Percentiles rank a stretch among this genome's conserved stretches.
Evolutionary conservation across 129 eudicot species (phyloP).

Genomic region (Flaveria ramosissima): DNA sequence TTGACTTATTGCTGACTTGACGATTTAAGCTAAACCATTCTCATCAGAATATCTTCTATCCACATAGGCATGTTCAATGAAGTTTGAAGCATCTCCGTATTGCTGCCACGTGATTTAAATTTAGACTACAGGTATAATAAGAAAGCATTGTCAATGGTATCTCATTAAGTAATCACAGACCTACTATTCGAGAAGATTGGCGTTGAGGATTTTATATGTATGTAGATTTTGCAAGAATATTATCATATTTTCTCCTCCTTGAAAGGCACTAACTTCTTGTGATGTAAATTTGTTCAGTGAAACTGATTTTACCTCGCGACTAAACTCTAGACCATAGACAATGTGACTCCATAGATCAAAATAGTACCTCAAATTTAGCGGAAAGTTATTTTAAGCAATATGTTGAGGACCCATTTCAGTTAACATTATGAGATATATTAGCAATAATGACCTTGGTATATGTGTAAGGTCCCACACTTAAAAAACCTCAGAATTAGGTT

Average conservation of each 20-base stretch:
- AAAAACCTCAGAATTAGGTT: too few relatives aligned
- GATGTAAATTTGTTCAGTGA: constrained; percentile 82
- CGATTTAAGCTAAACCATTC: constrained; percentile 17
- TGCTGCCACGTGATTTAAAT: constrained; percentile 46
- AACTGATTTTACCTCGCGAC: constrained; percentile 82
- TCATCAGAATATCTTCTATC: constrained; percentile 89
- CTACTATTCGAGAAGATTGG: constrained; percentile 82
- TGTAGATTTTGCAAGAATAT: constrained; percentile 6
- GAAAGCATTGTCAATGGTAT: background rate
- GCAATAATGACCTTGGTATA: too few relatives aligned
- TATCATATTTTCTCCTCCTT: constrained; percentile 97
- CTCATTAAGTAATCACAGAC: constrained; percentile 36
- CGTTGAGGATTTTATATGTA: constrained; percentile 40
- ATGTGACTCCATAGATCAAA: background rate
- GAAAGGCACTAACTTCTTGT: constrained; percentile 74
- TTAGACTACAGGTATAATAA: constrained; percentile 2
- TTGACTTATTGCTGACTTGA: too few relatives aligned
- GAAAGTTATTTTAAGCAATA: background rate
- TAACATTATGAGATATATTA: too few relatives aligned
- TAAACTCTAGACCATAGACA: constrained; percentile 44
- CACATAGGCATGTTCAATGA: constrained; percentile 82
- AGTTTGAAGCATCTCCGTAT: constrained; percentile 75
- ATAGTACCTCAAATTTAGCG: background rate
- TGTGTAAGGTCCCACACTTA: too few relatives aligned
- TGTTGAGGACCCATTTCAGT: too few relatives aligned